Base-by-base conservation (phyloP, 768 basidiomycete species). In the Tubosaeta sp. region DNA sequence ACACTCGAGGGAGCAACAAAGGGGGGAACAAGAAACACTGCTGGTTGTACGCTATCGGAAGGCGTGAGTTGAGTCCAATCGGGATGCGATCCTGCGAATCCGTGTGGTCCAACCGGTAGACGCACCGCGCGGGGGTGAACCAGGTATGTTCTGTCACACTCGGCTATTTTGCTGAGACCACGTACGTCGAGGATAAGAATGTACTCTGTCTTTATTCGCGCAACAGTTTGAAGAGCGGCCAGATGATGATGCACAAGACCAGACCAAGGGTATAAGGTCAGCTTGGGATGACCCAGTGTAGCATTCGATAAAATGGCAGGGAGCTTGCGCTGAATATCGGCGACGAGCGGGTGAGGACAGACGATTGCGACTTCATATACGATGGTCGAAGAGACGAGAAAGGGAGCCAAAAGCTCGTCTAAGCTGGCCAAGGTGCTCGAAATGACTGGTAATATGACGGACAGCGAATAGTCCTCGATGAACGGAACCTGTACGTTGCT, bases 21-120 rank as follows among this genome's bases (percentile, higher is more conserved):
- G 3, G 86, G 86, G 14, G 87, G 87, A 3, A 80, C 60, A 3
- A 88, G 69, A 63, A 78, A 82, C 4, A 70, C 63, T 3, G 79
- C 82, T 25, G 74, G 63, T 29, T 71, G 72, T 19, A 69, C 61
- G 8, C 55, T 52, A 0, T 61, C 59, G 9, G 69, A 65, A 6
- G 71, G 62, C n/a, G 55, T 47, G 39, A 75, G 52, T 44, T 66
- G 74, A n/a, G 71, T 65, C 33, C 56, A 57, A 50, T 68, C 64
- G 27, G 43, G 52, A 11, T 64, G 48, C 3, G 60, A 52, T 16
- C 52, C 64, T 9, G 58, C 47, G 26, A 70, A 50, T 34, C 75
- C 74, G 41, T 66, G 66, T 1, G 76, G 77, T 17, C 82, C 81
- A 44, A 73, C 60, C 26, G 73, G 77, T 13, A 75, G 48, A 46